phyloP scores from a whole-genome alignment of 1,284 basidiomycete genomes.

The Trichosporon sp. region DNA sequence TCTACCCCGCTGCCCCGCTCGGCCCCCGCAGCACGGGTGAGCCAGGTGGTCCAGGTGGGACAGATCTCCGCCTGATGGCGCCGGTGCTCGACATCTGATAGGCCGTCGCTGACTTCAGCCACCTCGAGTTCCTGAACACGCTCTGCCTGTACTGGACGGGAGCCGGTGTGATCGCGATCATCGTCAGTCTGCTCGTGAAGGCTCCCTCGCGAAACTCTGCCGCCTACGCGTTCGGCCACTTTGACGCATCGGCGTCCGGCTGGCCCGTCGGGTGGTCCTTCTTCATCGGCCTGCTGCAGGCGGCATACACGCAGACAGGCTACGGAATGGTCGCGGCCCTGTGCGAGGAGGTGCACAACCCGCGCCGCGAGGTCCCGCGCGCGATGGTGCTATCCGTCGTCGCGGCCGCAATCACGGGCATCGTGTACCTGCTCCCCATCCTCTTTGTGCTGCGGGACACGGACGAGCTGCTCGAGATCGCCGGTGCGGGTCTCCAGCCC shows the following conservation, averaged over 20 bases:
- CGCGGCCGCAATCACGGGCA: conserved; percentile 58
- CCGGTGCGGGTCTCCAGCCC: conserved; percentile 56
- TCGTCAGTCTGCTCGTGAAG: conserved; percentile 56
- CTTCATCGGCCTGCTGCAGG: conserved; percentile 41
- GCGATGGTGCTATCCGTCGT: conserved; percentile 58
- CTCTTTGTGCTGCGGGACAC: conserved; percentile 57
- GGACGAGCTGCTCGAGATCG: conserved; percentile 45
- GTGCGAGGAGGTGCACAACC: conserved; percentile 57
- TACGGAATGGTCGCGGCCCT: conserved; percentile 57
- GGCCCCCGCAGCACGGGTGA: neutral
- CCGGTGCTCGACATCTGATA: neutral
- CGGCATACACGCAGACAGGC: conserved; percentile 53
- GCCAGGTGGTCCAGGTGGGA: conserved; percentile 20
- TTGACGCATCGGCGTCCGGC: conserved; percentile 30
- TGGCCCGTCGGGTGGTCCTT: conserved; percentile 32
- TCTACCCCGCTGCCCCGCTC: too few relatives aligned
- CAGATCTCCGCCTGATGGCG: neutral
- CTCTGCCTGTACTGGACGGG: conserved; percentile 58
- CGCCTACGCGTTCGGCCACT: conserved; percentile 53
- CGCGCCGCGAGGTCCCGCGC: conserved; percentile 53
- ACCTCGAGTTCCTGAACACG: conserved; percentile 54
- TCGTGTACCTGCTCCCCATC: conserved; percentile 58
- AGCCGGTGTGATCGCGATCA: conserved; percentile 56
- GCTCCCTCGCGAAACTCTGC: conserved; percentile 55
- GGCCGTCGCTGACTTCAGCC: conserved; percentile 29